Evolutionary conservation across 495 filamentous ascomycete species (phyloP), one percentile per base, ranked within the genome.

Genomic region (Astrothelium subdiscretum): DNA sequence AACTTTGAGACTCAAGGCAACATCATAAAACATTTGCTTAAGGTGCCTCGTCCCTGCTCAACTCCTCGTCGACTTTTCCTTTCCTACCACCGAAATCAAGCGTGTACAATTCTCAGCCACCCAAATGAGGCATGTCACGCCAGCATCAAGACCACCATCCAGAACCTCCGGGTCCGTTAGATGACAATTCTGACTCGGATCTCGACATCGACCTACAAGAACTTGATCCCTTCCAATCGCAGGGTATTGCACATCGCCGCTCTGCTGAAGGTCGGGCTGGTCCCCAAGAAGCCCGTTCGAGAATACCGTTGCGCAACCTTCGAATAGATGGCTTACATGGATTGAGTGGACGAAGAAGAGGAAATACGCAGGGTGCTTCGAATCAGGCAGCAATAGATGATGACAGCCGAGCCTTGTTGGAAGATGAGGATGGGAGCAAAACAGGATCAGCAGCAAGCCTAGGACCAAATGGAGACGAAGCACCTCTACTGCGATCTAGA

Each of bases 271-370:
- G 48, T 8, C 48, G 24, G 8, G 22, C 48, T 29, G 22, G 59
- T 18, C 62, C 57, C 40, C 69, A 69, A 42, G 66, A 71, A 48
- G 65, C 70, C 18, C 68, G 67, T 48, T 61, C 65, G 10, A 63
- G 74, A 29, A 74, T 77, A 43, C 75, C 73, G 26, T 63, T 77
- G 31, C 63, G 74, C 32, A 75, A 74, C 52, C 68, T 77, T 29
- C 48, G 73, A 52, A 59, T 68, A n/a, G 71, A 70, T 18, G 68
- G 48, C 48, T 24, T 54, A 11, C 48, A 54, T 29, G 48, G 48
- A 54, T 15, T 54, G 15, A 54, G 48, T 54, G 48, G 71, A 59
- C 26, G 67, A 22, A 57, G 62, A 15, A 58, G 69, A 59, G 40
- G 61, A 35, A 63, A 58, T 8, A 57, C 43, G 12, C 59, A 66